phyloP scores from a whole-genome alignment of 371 early-diverging fungal genomes.

The Circinella minor region DNA sequence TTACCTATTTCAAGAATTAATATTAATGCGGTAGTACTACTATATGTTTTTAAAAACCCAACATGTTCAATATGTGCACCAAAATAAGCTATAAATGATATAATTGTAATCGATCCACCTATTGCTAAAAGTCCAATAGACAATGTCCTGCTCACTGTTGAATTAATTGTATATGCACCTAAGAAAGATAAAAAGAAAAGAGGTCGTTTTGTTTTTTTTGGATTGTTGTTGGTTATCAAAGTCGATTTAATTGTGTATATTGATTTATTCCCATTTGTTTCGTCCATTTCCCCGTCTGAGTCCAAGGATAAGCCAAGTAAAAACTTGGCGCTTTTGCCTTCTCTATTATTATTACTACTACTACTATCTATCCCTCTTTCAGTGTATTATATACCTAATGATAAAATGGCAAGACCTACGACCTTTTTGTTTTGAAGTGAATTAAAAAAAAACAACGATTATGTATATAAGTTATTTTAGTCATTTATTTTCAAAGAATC shows the following conservation, averaged over 20 bases:
- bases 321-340: background rate
- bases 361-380: background rate
- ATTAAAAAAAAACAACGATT: background rate
- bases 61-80: constrained; percentile 41
- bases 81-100: constrained; percentile 41
- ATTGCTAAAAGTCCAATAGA: constrained; percentile 25
- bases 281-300: no score
- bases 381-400: constrained; percentile 7
- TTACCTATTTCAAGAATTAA: constrained; percentile 36
- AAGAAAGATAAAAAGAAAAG: background rate
- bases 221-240: no score
- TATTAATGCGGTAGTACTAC: constrained; percentile 32
- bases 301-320: background rate
- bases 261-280: no score
- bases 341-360: background rate
- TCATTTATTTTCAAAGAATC: background rate
- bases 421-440: constrained; percentile 24
- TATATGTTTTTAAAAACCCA: constrained; percentile 39
- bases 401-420: constrained; percentile 13
- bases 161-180: constrained; percentile 47
- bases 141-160: constrained; percentile 26
- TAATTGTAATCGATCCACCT: constrained; percentile 29
- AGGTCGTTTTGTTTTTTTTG: no score
- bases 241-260: no score
- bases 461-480: background rate